These are phyloP conservation scores for Sporisorium graminicola DNA, from an alignment of 1,284 basidiomycete genomes.

Conservation along the genomic window DNA sequence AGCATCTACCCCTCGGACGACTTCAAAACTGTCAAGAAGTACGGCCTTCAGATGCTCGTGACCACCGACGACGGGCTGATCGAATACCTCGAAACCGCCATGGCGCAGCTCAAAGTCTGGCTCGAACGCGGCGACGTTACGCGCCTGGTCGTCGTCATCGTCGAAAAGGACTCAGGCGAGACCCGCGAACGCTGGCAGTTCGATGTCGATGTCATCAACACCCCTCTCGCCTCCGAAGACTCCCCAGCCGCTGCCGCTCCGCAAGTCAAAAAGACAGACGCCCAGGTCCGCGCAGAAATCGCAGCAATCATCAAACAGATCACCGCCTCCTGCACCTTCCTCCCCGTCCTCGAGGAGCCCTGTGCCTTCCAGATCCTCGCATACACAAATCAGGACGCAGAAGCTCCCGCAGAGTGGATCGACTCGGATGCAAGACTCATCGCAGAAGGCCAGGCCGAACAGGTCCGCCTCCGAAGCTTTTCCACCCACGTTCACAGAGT, in stretches of 20 bases:
- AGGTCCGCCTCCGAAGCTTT: slow-evolving; percentile 77
- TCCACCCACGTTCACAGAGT: slow-evolving; percentile 71
- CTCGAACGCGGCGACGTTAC: slow-evolving; percentile 88
- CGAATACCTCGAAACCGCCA: slow-evolving; percentile 90
- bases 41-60: slow-evolving; percentile 93
- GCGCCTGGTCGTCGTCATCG: slow-evolving; percentile 93
- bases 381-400: slow-evolving; percentile 78
- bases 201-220: slow-evolving; percentile 82
- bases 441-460: slow-evolving; percentile 93
- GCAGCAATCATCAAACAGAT: slow-evolving; percentile 98
- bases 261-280: slow-evolving; percentile 75
- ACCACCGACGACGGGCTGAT: slow-evolving; percentile 92
- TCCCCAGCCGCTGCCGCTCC: not conserved
- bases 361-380: slow-evolving; percentile 93
- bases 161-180: slow-evolving; percentile 90
- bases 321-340: slow-evolving; percentile 92
- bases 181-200: slow-evolving; percentile 98
- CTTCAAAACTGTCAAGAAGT: slow-evolving; percentile 84
- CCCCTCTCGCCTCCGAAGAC: slow-evolving; percentile 10
- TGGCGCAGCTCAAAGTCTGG: slow-evolving; percentile 82
- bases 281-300: slow-evolving; percentile 96
- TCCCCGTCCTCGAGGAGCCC: slow-evolving; percentile 93
- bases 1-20: slow-evolving; percentile 98
- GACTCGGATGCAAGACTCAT: slow-evolving; percentile 95
- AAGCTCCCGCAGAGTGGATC: slow-evolving; percentile 90